phyloP scores from a whole-genome alignment of 2,329 filamentous ascomycete species.

The Fusarium secorum region DNA sequence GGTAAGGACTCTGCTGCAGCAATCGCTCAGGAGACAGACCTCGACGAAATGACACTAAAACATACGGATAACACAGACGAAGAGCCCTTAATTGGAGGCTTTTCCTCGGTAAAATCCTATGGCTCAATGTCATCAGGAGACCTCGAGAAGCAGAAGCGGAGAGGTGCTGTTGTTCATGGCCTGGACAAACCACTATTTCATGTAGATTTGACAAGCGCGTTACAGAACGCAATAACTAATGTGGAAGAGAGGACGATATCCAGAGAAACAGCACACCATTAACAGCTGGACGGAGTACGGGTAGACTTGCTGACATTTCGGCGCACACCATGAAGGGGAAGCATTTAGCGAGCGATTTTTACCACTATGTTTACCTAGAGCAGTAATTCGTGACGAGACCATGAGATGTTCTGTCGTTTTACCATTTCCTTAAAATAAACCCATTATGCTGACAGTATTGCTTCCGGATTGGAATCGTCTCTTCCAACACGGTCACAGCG shows the following conservation, averaged over 20 bases:
- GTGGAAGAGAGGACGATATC: slow-evolving; percentile 63
- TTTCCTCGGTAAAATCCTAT: slow-evolving; percentile 12
- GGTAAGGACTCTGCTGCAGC: slow-evolving; percentile 74
- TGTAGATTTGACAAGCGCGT: slow-evolving; percentile 85
- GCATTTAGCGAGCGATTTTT: slow-evolving; percentile 6
- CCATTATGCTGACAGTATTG: background rate
- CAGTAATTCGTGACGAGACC: background rate
- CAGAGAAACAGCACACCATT: slow-evolving; percentile 7
- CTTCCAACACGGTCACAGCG: background rate
- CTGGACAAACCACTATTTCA: slow-evolving; percentile 93
- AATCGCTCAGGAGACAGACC: slow-evolving; percentile 69
- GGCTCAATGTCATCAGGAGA: slow-evolving; percentile 33
- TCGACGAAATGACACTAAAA: slow-evolving; percentile 42
- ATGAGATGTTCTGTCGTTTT: background rate
- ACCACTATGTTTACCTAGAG: background rate
- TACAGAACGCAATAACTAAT: slow-evolving; percentile 87
- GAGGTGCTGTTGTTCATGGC: slow-evolving; percentile 77
- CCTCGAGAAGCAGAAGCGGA: slow-evolving; percentile 53
- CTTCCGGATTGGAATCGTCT: background rate
- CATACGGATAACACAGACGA: slow-evolving; percentile 50
- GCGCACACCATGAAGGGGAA: background rate
- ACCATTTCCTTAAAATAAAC: background rate
- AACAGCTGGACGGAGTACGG: background rate
- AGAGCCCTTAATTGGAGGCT: slow-evolving; percentile 45
- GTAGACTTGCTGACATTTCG: background rate